A percentile compares a stretch with the other conserved stretches of the same genome.
Conservation (phyloP, 2,329 filamentous ascomycete genomes). For the Arthroderma sp. region DNA sequence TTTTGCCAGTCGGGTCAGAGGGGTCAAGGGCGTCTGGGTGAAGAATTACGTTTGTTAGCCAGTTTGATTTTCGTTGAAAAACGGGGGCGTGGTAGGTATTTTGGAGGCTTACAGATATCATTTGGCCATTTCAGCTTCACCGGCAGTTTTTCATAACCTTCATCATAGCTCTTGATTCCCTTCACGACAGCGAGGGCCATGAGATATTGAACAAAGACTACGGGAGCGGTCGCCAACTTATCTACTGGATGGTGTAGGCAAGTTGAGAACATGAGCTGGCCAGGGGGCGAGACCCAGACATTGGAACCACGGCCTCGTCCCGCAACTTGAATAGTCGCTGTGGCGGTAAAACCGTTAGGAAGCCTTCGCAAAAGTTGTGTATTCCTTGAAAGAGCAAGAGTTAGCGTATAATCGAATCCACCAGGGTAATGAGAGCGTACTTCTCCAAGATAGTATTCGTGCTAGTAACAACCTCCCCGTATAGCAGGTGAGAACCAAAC, state of each 20-base stretch:
- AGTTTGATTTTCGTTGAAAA: too few relatives aligned
- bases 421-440: slow-evolving; percentile 29
- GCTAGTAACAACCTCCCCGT: slow-evolving; percentile 84
- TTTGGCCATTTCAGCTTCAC: slow-evolving; percentile 96
- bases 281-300: slow-evolving; percentile 85
- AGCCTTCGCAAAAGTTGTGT: slow-evolving; percentile 60
- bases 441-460: slow-evolving; percentile 91
- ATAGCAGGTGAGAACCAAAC: slow-evolving; percentile 70
- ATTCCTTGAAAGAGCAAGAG: slow-evolving; percentile 45
- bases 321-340: slow-evolving; percentile 76
- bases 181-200: slow-evolving; percentile 76
- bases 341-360: slow-evolving; percentile 73
- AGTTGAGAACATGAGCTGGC: slow-evolving; percentile 75
- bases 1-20: slow-evolving; percentile 32
- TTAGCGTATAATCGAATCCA: background rate
- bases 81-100: slow-evolving; percentile 10
- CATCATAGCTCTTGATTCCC: slow-evolving; percentile 67
- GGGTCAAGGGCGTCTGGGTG: slow-evolving; percentile 52
- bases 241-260: slow-evolving; percentile 71
- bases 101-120: slow-evolving; percentile 57
- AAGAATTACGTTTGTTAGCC: background rate
- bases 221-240: slow-evolving; percentile 57
- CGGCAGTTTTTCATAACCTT: slow-evolving; percentile 59
- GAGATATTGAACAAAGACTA: slow-evolving; percentile 90
- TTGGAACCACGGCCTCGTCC: slow-evolving; percentile 82